A percentile compares a stretch with the other conserved stretches of the same genome.
phyloP scores from a whole-genome alignment of 1,139 yeast species.

The Blastobotrys proliferans region DNA sequence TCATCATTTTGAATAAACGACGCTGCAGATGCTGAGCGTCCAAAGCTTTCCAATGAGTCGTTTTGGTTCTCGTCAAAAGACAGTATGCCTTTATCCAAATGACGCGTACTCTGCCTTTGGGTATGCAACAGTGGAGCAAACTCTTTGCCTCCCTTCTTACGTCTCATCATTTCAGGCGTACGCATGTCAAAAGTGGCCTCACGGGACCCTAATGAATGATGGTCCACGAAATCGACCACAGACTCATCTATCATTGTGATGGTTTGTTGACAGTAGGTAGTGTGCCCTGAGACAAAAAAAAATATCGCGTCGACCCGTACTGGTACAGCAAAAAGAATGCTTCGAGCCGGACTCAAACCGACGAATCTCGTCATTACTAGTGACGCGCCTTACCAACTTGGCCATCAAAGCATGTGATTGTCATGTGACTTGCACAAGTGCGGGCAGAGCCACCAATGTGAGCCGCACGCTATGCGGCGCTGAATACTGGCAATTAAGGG shows the following conservation, averaged over 20 bases:
- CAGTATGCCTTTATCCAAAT: conserved; percentile 10
- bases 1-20: conserved; percentile 5
- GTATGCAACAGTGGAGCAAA: conserved; percentile 13
- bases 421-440: too few relatives aligned
- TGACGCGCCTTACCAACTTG: too few relatives aligned
- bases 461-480: not conserved
- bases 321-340: conserved; percentile 36
- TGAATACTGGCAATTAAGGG: too few relatives aligned
- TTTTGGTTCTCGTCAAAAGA: conserved; percentile 14
- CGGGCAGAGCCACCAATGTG: not conserved
- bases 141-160: conserved; percentile 7
- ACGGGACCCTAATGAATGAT: conserved; percentile 9
- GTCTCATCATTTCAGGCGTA: conserved; percentile 8
- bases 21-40: conserved; percentile 5
- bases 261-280: not conserved
- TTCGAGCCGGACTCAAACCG: conserved; percentile 82
- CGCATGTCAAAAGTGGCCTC: conserved; percentile 9
- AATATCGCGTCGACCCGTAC: not conserved
- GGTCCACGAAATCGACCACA: conserved; percentile 5
- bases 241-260: conserved; percentile 9
- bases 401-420: not conserved
- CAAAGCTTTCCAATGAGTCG: conserved; percentile 17
- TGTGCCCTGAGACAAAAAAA: not conserved
- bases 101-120: not conserved
- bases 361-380: conserved; percentile 89